Conservation (phyloP, 2,329 filamentous ascomycete genomes). For the Hortaea sp. region DNA sequence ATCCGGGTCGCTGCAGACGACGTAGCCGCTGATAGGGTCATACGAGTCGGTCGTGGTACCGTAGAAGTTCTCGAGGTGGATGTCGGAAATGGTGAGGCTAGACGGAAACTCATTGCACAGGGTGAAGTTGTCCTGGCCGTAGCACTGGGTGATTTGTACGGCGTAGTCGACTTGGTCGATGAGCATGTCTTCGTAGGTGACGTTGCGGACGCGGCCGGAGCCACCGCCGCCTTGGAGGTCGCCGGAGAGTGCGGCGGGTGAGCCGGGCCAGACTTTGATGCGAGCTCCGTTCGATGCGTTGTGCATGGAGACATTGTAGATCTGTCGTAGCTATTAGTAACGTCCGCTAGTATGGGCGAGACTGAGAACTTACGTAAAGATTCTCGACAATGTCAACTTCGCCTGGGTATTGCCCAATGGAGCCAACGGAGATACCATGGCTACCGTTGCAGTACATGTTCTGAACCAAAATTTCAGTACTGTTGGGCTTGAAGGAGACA, state of each 20-base stretch:
- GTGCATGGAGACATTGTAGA: constrained; percentile 29
- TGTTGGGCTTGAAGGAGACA: constrained; percentile 66
- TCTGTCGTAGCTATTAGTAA: constrained; percentile 8
- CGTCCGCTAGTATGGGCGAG: not conserved
- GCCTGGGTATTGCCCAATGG: constrained; percentile 55
- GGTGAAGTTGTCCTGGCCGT: constrained; percentile 52
- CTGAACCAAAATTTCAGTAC: constrained; percentile 57
- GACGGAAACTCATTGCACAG: constrained; percentile 51
- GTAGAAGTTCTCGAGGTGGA: constrained; percentile 47
- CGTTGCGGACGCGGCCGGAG: constrained; percentile 51
- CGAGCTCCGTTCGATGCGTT: constrained; percentile 51
- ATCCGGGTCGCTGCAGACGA: constrained; percentile 34
- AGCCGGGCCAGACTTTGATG: constrained; percentile 64
- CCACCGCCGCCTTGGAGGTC: constrained; percentile 59
- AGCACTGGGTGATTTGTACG: constrained; percentile 57
- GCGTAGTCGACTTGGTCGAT: constrained; percentile 55
- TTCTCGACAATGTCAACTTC: constrained; percentile 60
- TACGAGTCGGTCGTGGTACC: constrained; percentile 42
- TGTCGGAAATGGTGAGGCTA: constrained; percentile 44
- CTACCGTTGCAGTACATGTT: constrained; percentile 58
- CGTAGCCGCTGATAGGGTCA: constrained; percentile 31
- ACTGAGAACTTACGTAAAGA: constrained; percentile 42
- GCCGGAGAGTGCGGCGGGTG: constrained; percentile 44
- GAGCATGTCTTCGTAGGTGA: constrained; percentile 55
- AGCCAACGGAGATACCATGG: constrained; percentile 64